Base-by-base conservation (phyloP, 1,284 basidiomycete species). In the Ustilago trichophora region DNA sequence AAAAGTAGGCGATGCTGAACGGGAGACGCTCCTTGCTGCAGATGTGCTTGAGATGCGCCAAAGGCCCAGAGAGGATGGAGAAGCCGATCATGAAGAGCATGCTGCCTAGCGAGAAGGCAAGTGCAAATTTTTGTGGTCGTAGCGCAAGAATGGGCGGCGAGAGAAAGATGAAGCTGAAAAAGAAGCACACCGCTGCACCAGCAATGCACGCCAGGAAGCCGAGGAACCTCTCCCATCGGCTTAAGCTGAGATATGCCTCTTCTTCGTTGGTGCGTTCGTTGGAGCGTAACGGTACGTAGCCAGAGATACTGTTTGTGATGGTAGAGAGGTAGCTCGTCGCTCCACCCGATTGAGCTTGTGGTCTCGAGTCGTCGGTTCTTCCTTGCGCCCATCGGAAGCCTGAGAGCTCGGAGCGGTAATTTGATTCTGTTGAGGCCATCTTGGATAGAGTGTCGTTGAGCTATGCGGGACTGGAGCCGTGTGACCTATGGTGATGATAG, bases 141-240 rank as follows among this genome's bases (percentile, higher is more conserved):
- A 71, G 27, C 69, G 7, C 89, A 31, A 97, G 85, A 34, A 79
- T 73, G 48, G 93, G 82, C 4, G 94, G 93, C 19, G 96, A 84
- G 13, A 92, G 80, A 45, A 82, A 93, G 60, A 98, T 81, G 84
- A 98, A 98, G 13, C 93, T 89, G 47, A 98, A 90, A 64, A 92
- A 89, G 85, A 99, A 98, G 84, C 95, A 98, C 1, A 94, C 90
- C 33, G 88, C 89, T 6, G 93, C 93, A 10, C 95, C 95, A 16
- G 91, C 83, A 41, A 95, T 84, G 80, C 94, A 98, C 22, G 88
- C 90, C 47, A 92, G 87, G 82, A 99, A 99, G n/a, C 93, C 95
- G 8, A 98, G 84, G 72, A 98, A 85, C 76, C 79, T 54, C 40
- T 81, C 79, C 79, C 79, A 81, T 31, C 75, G 65, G 42, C 73